phyloP scores from a whole-genome alignment of 352 stramenopile species.

The Pythium myriotylum region DNA sequence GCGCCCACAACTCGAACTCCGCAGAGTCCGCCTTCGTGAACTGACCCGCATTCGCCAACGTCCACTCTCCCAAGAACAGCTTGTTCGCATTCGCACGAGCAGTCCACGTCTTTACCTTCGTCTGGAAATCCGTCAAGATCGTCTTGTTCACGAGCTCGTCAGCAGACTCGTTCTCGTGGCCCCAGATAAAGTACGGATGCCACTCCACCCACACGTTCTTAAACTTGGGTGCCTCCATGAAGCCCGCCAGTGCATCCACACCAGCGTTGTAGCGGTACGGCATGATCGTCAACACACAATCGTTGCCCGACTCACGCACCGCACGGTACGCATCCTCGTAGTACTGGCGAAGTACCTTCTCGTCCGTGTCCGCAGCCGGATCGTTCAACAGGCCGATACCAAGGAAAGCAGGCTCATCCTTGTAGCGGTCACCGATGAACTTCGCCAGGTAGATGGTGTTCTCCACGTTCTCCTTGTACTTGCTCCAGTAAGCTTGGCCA shows the following conservation, averaged over 20 bases:
- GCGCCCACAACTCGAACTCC: conserved; percentile 1
- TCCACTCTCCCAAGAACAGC: conserved; percentile 32
- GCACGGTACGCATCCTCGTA: conserved; percentile 28
- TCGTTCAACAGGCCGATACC: conserved; percentile 38
- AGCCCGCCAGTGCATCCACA: not conserved
- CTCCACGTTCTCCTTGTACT: conserved; percentile 26
- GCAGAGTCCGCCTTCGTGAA: not conserved
- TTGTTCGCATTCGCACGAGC: conserved; percentile 17
- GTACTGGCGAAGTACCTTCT: conserved; percentile 26
- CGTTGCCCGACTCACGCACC: conserved; percentile 21
- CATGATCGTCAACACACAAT: conserved; percentile 28
- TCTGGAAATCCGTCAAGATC: conserved; percentile 10
- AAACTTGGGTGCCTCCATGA: conserved; percentile 15
- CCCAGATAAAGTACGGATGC: conserved; percentile 29
- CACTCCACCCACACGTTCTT: conserved; percentile 34
- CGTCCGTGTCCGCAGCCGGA: conserved; percentile 18
- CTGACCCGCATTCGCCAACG: conserved; percentile 15
- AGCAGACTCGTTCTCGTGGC: conserved; percentile 18
- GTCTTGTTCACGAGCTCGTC: conserved; percentile 16
- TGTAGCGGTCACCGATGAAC: conserved; percentile 32
- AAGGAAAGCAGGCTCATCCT: conserved; percentile 34
- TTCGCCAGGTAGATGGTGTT: conserved; percentile 28
- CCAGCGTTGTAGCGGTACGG: conserved; percentile 21
- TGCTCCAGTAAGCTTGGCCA: conserved; percentile 13
- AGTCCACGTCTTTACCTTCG: conserved; percentile 20